Conservation (phyloP, 2,329 filamentous ascomycete species). For the Colletotrichum sp. region DNA sequence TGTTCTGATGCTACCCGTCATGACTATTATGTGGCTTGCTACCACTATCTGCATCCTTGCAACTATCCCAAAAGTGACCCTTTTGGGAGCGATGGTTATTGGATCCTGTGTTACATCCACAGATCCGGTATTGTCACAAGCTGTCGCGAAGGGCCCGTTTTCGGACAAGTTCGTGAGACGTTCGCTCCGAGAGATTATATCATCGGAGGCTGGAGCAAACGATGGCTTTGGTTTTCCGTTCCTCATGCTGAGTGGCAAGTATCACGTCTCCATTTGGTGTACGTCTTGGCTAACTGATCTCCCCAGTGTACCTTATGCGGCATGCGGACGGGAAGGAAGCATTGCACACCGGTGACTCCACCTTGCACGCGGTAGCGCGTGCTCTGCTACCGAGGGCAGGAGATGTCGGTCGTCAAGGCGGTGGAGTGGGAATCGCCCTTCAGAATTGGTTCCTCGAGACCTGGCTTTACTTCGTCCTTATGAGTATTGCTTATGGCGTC, state of each 20-base stretch:
- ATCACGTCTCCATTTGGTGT: not conserved
- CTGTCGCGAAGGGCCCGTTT: slow-evolving; percentile 67
- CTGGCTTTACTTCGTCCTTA: slow-evolving; percentile 62
- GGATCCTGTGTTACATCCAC: slow-evolving; percentile 67
- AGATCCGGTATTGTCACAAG: slow-evolving; percentile 66
- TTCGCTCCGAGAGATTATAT: slow-evolving; percentile 64
- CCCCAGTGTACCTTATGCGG: slow-evolving; percentile 58
- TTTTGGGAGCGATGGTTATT: slow-evolving; percentile 61
- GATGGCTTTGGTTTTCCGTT: slow-evolving; percentile 69
- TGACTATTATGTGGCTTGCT: slow-evolving; percentile 67
- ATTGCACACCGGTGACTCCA: not conserved
- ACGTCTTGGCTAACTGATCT: not conserved
- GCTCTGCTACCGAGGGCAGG: slow-evolving; percentile 22
- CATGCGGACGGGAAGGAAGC: slow-evolving; percentile 47
- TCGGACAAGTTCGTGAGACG: slow-evolving; percentile 66
- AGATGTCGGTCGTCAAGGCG: slow-evolving; percentile 55
- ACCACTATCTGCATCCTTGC: slow-evolving; percentile 61
- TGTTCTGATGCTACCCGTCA: slow-evolving; percentile 61
- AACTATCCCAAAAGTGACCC: slow-evolving; percentile 58
- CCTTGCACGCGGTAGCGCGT: not conserved
- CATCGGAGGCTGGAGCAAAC: slow-evolving; percentile 65
- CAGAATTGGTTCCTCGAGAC: slow-evolving; percentile 65
- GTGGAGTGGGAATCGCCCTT: slow-evolving; percentile 55
- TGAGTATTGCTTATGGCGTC: slow-evolving; percentile 57
- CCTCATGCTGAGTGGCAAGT: slow-evolving; percentile 51